phyloP scores from a whole-genome alignment of 2,329 filamentous ascomycete species.

The Bipolaris victoriae region DNA sequence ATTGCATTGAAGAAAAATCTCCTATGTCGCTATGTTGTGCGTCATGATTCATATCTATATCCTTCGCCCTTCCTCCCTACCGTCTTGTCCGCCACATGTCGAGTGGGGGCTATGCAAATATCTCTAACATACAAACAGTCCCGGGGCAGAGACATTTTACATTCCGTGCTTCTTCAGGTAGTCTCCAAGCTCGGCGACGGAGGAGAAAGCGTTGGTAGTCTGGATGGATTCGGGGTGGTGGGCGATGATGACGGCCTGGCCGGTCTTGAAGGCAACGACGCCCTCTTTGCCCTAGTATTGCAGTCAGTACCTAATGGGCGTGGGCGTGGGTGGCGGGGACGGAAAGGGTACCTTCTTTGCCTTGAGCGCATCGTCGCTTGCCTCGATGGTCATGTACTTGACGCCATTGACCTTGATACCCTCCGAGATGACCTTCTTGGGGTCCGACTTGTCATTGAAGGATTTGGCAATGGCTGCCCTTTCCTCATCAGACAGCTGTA shows the following conservation, averaged over 20 bases:
- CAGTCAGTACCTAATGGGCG: conserved; percentile 15
- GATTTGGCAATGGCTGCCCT: conserved; percentile 61
- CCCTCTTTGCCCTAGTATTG: conserved; percentile 74
- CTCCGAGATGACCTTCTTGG: conserved; percentile 70
- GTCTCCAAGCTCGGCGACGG: conserved; percentile 82
- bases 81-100: conserved; percentile 16
- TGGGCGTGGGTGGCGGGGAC: neutral
- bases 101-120: conserved; percentile 44
- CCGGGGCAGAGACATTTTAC: conserved; percentile 54
- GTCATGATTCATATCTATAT: conserved; percentile 18
- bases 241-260: conserved; percentile 83
- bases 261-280: conserved; percentile 82
- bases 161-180: conserved; percentile 83
- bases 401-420: conserved; percentile 78
- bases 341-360: conserved; percentile 74
- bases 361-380: conserved; percentile 80
- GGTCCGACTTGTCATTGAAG: conserved; percentile 62
- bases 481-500: conserved; percentile 60
- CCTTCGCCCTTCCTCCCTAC: conserved; percentile 9
- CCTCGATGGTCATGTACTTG: conserved; percentile 78
- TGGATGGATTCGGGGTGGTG: conserved; percentile 79
- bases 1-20: conserved; percentile 19
- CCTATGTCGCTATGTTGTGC: conserved; percentile 17
- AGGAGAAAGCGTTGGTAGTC: conserved; percentile 76
- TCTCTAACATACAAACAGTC: conserved; percentile 44